Conservation (phyloP, 768 basidiomycete genomes). For the Pseudohyphozyma bogoriensis region DNA sequence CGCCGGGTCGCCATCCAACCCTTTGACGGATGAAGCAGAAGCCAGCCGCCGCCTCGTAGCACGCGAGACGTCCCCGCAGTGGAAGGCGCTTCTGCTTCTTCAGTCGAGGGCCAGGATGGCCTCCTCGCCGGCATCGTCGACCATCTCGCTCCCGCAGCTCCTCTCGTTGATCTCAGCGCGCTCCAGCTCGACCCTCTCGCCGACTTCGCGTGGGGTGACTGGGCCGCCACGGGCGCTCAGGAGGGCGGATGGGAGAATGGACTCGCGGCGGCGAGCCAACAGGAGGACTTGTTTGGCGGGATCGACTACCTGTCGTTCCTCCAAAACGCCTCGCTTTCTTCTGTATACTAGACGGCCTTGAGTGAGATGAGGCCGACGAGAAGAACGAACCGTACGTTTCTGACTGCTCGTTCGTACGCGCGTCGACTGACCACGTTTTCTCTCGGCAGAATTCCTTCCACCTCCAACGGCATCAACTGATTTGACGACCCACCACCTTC, state of each 20-base stretch:
- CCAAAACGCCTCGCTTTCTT: constrained; percentile 7
- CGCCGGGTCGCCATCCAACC: neutral
- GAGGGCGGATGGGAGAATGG: no score
- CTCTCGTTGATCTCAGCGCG: constrained; percentile 16
- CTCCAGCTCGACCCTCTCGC: neutral
- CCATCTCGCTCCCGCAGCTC: constrained; percentile 13
- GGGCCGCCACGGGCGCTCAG: no score
- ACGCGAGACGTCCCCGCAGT: constrained; percentile 30
- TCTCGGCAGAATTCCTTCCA: neutral
- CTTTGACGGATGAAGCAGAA: no score
- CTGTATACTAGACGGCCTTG: constrained; percentile 12
- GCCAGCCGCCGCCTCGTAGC: constrained; percentile 25
- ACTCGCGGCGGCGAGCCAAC: neutral
- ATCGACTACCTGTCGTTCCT: constrained; percentile 21
- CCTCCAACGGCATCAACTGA: neutral
- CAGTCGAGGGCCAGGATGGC: neutral
- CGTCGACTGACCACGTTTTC: neutral
- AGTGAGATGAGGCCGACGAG: neutral
- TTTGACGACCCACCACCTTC: neutral
- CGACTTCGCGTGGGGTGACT: constrained; percentile 14
- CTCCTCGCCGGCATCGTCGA: neutral
- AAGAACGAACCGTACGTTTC: neutral
- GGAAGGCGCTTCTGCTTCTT: constrained; percentile 17
- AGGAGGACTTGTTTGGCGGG: neutral
- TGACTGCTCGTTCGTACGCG: neutral